These are phyloP conservation scores for Vitis hybrid DNA, from an alignment of 177 flowering plant species.

Conservation along the genomic window DNA sequence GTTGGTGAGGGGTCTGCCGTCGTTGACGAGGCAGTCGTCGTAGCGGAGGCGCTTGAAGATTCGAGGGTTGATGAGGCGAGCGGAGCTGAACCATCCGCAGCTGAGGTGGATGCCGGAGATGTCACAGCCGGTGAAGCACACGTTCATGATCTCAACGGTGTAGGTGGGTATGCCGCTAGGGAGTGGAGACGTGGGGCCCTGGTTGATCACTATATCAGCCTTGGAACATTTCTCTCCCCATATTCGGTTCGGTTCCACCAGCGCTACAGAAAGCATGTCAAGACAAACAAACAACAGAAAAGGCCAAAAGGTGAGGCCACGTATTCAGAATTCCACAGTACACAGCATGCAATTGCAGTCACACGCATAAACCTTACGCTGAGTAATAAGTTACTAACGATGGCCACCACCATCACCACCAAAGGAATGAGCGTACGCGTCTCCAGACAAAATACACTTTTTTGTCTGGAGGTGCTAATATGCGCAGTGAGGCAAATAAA, in stretches of 20 bases:
- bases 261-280: neutral
- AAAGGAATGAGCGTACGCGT: neutral
- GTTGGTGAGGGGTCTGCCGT: conserved; percentile 42
- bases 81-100: conserved; percentile 86
- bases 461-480: conserved; percentile 11
- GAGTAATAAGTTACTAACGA: too few species aligned
- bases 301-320: too few species aligned
- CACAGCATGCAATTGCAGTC: too few species aligned
- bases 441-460: conserved; percentile 37
- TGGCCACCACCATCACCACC: conserved; percentile 2
- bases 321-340: too few species aligned
- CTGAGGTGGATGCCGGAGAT: conserved; percentile 54
- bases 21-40: conserved; percentile 66
- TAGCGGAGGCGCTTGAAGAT: conserved; percentile 56
- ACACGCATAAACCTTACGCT: too few species aligned
- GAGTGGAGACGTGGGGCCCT: conserved; percentile 46
- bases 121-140: conserved; percentile 49
- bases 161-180: conserved; percentile 70
- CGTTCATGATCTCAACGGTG: conserved; percentile 60
- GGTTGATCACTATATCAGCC: conserved; percentile 46
- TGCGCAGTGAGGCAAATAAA: neutral
- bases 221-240: conserved; percentile 46
- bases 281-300: neutral
- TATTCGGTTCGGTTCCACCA: conserved; percentile 34
- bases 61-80: conserved; percentile 51